A percentile compares a stretch with the other conserved stretches of the same genome.
Evolutionary conservation across 1,284 basidiomycete species (phyloP).

Genomic region (Boletus semigastroideus): DNA sequence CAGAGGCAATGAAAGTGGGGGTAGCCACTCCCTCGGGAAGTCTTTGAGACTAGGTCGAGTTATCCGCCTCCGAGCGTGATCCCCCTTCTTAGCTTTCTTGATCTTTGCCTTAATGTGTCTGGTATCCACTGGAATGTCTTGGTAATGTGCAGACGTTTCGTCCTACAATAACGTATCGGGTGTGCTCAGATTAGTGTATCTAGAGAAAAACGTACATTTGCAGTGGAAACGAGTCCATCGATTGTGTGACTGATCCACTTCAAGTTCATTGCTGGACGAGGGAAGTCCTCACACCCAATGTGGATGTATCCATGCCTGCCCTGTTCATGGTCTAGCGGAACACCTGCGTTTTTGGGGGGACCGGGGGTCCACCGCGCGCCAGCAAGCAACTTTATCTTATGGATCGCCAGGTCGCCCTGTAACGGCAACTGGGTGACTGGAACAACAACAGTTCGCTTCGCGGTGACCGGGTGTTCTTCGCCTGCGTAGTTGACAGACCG

Average conservation of each 20-base stretch:
- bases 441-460: slow-evolving; percentile 71
- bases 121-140: slow-evolving; percentile 71
- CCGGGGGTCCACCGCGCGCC: slow-evolving; percentile 80
- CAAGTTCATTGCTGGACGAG: slow-evolving; percentile 75
- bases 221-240: slow-evolving; percentile 67
- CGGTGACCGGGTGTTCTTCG: slow-evolving; percentile 65
- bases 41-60: slow-evolving; percentile 67
- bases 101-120: slow-evolving; percentile 73
- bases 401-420: slow-evolving; percentile 56
- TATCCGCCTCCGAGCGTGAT: slow-evolving; percentile 58
- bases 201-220: slow-evolving; percentile 63
- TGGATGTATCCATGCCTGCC: slow-evolving; percentile 77
- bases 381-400: slow-evolving; percentile 80
- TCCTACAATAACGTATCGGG: slow-evolving; percentile 21
- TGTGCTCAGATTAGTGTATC: neutral
- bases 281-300: slow-evolving; percentile 83
- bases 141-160: slow-evolving; percentile 37
- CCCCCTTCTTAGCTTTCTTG: slow-evolving; percentile 68
- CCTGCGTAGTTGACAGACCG: slow-evolving; percentile 78
- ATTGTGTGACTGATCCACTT: slow-evolving; percentile 84
- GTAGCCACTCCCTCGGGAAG: slow-evolving; percentile 83
- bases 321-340: slow-evolving; percentile 41
- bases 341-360: slow-evolving; percentile 67
- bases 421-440: slow-evolving; percentile 74
- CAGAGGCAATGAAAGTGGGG: slow-evolving; percentile 24